These are phyloP conservation scores for Mycena alexandri DNA, from an alignment of 768 basidiomycete species.

Conservation along the genomic window DNA sequence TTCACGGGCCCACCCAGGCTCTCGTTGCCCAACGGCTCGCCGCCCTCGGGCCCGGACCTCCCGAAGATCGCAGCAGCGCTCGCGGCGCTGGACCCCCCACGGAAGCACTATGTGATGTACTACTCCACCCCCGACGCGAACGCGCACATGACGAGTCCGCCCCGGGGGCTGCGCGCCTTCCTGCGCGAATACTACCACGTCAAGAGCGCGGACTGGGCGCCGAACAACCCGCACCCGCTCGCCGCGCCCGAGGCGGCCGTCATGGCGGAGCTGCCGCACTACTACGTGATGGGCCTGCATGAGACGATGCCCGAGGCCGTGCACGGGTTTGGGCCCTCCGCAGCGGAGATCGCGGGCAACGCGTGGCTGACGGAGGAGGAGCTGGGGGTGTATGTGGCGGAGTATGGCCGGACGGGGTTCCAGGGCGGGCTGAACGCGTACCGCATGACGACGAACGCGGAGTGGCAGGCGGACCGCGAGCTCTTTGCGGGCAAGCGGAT, in stretches of 20 bases:
- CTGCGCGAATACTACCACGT: constrained; percentile 68
- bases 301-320: constrained; percentile 67
- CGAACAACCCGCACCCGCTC: constrained; percentile 57
- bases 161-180: constrained; percentile 60
- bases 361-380: constrained; percentile 65
- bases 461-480: constrained; percentile 54
- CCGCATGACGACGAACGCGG: constrained; percentile 54
- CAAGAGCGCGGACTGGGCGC: constrained; percentile 68
- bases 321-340: constrained; percentile 48
- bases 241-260: constrained; percentile 47
- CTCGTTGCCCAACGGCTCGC: constrained; percentile 10
- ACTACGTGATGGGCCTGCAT: constrained; percentile 72
- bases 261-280: constrained; percentile 62
- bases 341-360: constrained; percentile 44
- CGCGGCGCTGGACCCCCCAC: constrained; percentile 59
- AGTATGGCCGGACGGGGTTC: constrained; percentile 67
- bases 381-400: constrained; percentile 61
- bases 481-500: constrained; percentile 62
- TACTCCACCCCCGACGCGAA: constrained; percentile 62
- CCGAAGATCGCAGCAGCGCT: constrained; percentile 46
- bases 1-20: constrained; percentile 59
- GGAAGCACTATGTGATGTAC: constrained; percentile 70
- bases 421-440: constrained; percentile 76
- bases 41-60: constrained; percentile 30
- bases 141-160: constrained; percentile 56